A percentile compares a stretch with the other conserved stretches of the same genome.
phyloP scores from a whole-genome alignment of 495 filamentous ascomycete species.

The Annulohypoxylon maeteangense region DNA sequence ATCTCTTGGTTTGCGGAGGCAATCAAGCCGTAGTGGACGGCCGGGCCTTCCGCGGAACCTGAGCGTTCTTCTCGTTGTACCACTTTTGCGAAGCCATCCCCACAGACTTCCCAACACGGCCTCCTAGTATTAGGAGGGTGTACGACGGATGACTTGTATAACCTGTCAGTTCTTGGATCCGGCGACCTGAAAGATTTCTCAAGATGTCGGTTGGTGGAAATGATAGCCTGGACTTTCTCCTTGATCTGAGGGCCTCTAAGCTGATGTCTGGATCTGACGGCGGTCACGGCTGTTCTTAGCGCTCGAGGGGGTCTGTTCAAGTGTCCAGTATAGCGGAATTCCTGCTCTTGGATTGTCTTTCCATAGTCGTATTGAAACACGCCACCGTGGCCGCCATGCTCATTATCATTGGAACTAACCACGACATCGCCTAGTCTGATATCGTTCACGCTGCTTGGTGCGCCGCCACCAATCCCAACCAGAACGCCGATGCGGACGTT shows the following conservation, averaged over 20 bases:
- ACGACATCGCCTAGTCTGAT: constrained; percentile 51
- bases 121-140: no score
- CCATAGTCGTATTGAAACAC: constrained; percentile 51
- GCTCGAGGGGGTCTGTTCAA: constrained; percentile 49
- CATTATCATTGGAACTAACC: constrained; percentile 27
- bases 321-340: constrained; percentile 44
- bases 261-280: constrained; percentile 29
- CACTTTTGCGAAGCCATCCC: constrained; percentile 20
- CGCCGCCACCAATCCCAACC: constrained; percentile 62
- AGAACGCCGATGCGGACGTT: constrained; percentile 55
- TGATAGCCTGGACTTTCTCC: not conserved
- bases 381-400: constrained; percentile 22
- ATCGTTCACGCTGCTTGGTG: constrained; percentile 49
- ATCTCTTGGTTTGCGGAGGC: constrained; percentile 55
- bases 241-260: constrained; percentile 39
- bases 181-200: no score
- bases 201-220: no score
- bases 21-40: constrained; percentile 48
- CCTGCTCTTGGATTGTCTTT: constrained; percentile 41
- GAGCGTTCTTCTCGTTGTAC: constrained; percentile 41
- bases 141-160: no score
- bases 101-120: no score
- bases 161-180: no score
- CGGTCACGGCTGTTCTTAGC: constrained; percentile 32
- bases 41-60: constrained; percentile 40